phyloP scores from a whole-genome alignment of 2,329 filamentous ascomycete genomes.

The Pyrenochaeta sp. region DNA sequence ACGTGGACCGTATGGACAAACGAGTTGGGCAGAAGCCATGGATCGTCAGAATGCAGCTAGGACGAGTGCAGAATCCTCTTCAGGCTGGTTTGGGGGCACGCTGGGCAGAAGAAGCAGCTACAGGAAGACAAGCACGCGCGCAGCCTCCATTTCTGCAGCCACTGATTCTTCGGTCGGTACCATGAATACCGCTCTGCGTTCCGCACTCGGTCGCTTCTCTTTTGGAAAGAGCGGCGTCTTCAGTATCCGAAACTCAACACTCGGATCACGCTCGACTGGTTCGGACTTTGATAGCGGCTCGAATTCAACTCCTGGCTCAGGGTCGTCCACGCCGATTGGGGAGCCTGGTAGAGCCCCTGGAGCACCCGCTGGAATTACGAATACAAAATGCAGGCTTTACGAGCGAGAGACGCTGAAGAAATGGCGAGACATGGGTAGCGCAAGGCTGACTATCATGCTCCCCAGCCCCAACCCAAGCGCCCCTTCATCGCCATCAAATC shows the following conservation, averaged over 20 bases:
- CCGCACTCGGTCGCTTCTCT: slow-evolving; percentile 76
- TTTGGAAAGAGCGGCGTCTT: slow-evolving; percentile 73
- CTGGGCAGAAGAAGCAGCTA: slow-evolving; percentile 63
- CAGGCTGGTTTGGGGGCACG: slow-evolving; percentile 60
- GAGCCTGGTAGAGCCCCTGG: slow-evolving; percentile 32
- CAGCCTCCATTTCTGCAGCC: slow-evolving; percentile 65
- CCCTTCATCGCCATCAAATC: slow-evolving; percentile 33
- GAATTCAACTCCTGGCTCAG: slow-evolving; percentile 32
- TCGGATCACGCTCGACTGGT: slow-evolving; percentile 66
- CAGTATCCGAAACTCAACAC: slow-evolving; percentile 81
- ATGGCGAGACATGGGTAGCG: slow-evolving; percentile 92
- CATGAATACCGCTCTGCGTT: slow-evolving; percentile 77
- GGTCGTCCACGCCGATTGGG: slow-evolving; percentile 43
- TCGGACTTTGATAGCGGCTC: slow-evolving; percentile 56
- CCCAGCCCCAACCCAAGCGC: slow-evolving; percentile 65
- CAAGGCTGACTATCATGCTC: slow-evolving; percentile 79
- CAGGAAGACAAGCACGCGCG: slow-evolving; percentile 60
- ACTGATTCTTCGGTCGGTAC: slow-evolving; percentile 79
- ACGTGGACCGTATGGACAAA: slow-evolving; percentile 62
- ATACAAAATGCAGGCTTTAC: slow-evolving; percentile 87
- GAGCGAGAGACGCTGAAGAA: slow-evolving; percentile 75
- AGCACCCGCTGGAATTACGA: slow-evolving; percentile 72
- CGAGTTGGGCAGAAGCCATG: slow-evolving; percentile 59
- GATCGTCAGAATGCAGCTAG: slow-evolving; percentile 59
- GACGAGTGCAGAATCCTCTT: slow-evolving; percentile 38